Evolutionary conservation across 148 eudicot genomes (phyloP).

Genomic region (Amaranthus cruentus): DNA sequence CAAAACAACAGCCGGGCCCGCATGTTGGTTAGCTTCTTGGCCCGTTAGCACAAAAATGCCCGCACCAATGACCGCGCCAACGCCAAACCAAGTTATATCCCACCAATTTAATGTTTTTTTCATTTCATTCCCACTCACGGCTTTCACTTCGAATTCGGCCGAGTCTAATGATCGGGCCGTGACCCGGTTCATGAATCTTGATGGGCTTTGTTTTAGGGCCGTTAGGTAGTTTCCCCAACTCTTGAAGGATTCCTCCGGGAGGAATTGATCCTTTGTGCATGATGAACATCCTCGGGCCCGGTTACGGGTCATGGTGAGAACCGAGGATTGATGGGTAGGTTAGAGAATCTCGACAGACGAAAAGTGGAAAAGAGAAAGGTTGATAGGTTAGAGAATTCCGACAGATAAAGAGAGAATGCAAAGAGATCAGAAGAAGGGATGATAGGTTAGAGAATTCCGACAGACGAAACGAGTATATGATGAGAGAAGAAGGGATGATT

Average conservation of each 20-base stretch:
- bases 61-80: conserved; percentile 73
- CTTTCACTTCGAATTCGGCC: conserved; percentile 34
- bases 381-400: too few species aligned
- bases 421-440: too few species aligned
- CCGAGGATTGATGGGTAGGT: too few species aligned
- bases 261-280: conserved; percentile 37
- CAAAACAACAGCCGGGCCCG: conserved; percentile 55
- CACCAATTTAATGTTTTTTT: conserved; percentile 57
- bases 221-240: conserved; percentile 45
- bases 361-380: too few species aligned
- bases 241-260: conserved; percentile 57
- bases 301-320: neutral
- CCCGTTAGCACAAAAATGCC: conserved; percentile 79
- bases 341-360: too few species aligned
- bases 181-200: conserved; percentile 38
- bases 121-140: conserved; percentile 47
- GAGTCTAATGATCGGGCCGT: conserved; percentile 39
- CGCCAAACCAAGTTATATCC: conserved; percentile 74
- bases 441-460: too few species aligned
- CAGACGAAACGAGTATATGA: too few species aligned
- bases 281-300: neutral
- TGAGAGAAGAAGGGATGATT: too few species aligned
- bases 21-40: conserved; percentile 37
- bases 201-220: conserved; percentile 35
- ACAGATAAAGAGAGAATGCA: too few species aligned